Evolutionary conservation across 2,329 filamentous ascomycete genomes (phyloP), one percentile per base, ranked within the genome.

Genomic region (Epichloe coenophiala): DNA sequence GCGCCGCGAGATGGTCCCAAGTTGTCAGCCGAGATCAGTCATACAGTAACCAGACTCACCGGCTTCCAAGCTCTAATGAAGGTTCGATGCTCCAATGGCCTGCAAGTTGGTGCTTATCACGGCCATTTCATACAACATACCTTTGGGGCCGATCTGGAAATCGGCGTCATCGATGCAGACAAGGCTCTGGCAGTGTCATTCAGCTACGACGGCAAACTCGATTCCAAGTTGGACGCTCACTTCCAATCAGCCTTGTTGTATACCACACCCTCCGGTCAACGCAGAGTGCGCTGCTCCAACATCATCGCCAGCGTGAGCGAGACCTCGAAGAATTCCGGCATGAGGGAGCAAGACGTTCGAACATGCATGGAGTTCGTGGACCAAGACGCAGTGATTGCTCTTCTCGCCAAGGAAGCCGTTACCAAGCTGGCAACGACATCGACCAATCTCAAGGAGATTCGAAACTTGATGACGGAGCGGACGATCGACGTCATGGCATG

Each of bases 41-140:
- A 96, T 61, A 82, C 87, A 0, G 81, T 96, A 33, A 89, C 83
- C 3, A 78, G 93, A 55, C 90, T 96, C 65, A 95, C 91, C 45
- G 93, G 93, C 21, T 97, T 88, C 71, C 91, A 96, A 68, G 89
- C 89, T 19, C 73, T 98, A 59, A 94, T 98, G 88, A 98, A 98
- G 73, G 91, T 98, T 52, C 85, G 93, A 55, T 98, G 93, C 71
- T 96, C 90, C 17, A 98, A 95, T 60, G 93, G 93, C 17, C 74
- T 98, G 48, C 93, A 98, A 64, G 85, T 98, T 15, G 82, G 88
- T 15, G 80, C 81, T n/a, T 98, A 98, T 63, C 88, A 95, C 61
- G 93, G 93, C 58, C 95, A 95, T 69, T 98, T 97, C 63, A 79
- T 94, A 47, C 93, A 98, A 63, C 89, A 96, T 68, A 93, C 87